Conservation (phyloP, 805 yeast genomes). For the Monosporozyma unispora region DNA sequence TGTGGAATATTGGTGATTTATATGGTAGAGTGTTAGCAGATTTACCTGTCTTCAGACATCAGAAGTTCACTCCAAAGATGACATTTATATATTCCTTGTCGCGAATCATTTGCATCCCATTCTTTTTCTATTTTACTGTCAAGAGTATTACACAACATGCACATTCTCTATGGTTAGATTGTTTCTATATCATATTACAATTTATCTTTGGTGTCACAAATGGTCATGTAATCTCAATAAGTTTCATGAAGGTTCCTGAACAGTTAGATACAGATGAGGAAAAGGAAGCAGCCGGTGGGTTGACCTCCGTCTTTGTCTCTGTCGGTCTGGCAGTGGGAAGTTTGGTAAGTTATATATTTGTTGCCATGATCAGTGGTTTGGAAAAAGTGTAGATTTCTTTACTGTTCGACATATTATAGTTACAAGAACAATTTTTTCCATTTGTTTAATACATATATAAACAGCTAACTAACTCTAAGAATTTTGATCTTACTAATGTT, state of each 20-base stretch:
- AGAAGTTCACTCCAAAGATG: slow-evolving; percentile 18
- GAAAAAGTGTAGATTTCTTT: not conserved
- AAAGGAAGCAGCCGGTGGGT: slow-evolving; percentile 90
- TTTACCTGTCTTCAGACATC: slow-evolving; percentile 17
- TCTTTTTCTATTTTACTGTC: slow-evolving; percentile 53
- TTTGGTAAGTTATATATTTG: slow-evolving; percentile 60
- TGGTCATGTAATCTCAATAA: slow-evolving; percentile 74
- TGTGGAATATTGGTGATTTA: slow-evolving; percentile 89
- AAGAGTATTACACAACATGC: slow-evolving; percentile 5
- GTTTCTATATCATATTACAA: slow-evolving; percentile 60
- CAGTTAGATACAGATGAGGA: slow-evolving; percentile 54
- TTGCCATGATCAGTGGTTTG: slow-evolving; percentile 15
- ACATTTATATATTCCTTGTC: slow-evolving; percentile 47
- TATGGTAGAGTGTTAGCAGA: slow-evolving; percentile 66
- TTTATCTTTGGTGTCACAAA: slow-evolving; percentile 76
- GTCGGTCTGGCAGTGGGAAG: slow-evolving; percentile 77
- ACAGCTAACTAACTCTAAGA: too few relatives aligned
- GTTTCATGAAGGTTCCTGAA: slow-evolving; percentile 67
- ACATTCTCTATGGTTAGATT: slow-evolving; percentile 41
- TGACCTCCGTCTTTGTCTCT: slow-evolving; percentile 71
- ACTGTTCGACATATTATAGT: too few relatives aligned
- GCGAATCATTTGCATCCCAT: slow-evolving; percentile 57
- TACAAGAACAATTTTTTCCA: too few relatives aligned
- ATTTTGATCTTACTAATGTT: too few relatives aligned
- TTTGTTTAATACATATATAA: too few relatives aligned